Evolutionary conservation across 2,329 filamentous ascomycete species (phyloP).

Genomic region (Aureobasidium sp.): DNA sequence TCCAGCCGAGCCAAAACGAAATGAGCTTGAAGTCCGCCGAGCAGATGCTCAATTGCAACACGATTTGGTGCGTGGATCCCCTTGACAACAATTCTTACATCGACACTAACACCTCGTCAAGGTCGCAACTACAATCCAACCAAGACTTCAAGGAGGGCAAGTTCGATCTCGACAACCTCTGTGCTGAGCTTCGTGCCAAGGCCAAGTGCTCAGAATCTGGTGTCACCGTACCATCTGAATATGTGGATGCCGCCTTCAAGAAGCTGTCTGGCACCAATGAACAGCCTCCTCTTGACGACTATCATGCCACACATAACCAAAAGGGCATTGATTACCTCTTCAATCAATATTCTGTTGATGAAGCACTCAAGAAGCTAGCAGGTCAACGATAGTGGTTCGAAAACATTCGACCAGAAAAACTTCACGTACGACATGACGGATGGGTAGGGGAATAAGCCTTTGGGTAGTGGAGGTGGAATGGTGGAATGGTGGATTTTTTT

Average conservation of each 20-base stretch:
- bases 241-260: slow-evolving; percentile 61
- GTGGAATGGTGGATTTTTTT: background rate
- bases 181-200: slow-evolving; percentile 87
- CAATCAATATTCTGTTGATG: slow-evolving; percentile 21
- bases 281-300: slow-evolving; percentile 12
- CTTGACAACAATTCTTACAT: background rate
- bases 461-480: background rate
- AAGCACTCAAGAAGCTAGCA: slow-evolving; percentile 18
- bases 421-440: slow-evolving; percentile 4
- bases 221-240: slow-evolving; percentile 78
- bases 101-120: slow-evolving; percentile 42
- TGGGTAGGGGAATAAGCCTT: background rate
- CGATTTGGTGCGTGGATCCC: slow-evolving; percentile 70
- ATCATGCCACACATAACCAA: slow-evolving; percentile 6
- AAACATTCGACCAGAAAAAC: background rate
- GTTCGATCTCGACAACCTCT: slow-evolving; percentile 88
- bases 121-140: slow-evolving; percentile 84
- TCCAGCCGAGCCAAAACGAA: slow-evolving; percentile 2
- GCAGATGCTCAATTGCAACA: slow-evolving; percentile 72
- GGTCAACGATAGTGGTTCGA: background rate
- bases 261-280: slow-evolving; percentile 31
- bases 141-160: slow-evolving; percentile 83
- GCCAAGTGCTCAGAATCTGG: slow-evolving; percentile 89
- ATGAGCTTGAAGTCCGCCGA: slow-evolving; percentile 32
- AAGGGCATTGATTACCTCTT: slow-evolving; percentile 16